phyloP scores from a whole-genome alignment of 768 basidiomycete genomes.

The Kockovaella imperatae region DNA sequence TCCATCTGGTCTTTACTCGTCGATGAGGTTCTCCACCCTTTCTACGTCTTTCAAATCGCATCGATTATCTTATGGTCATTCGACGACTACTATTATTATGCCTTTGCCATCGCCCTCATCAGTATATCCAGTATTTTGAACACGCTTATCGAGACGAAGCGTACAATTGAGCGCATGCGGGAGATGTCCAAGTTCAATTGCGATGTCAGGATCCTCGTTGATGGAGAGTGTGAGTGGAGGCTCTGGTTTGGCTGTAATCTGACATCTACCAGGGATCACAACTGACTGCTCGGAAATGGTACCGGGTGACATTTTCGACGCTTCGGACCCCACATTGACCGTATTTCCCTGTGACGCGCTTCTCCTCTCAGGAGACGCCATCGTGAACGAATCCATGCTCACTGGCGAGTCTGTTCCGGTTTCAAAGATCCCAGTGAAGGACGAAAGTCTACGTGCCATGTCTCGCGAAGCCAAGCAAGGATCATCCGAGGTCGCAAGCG shows the following conservation, averaged over 20 bases:
- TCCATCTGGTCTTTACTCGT: conserved; percentile 66
- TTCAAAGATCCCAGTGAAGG: conserved; percentile 76
- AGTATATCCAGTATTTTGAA: conserved; percentile 72
- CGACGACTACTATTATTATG: conserved; percentile 95
- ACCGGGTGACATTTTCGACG: conserved; percentile 84
- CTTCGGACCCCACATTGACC: conserved; percentile 65
- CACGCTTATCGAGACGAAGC: conserved; percentile 85
- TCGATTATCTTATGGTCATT: conserved; percentile 89
- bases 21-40: conserved; percentile 94
- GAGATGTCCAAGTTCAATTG: conserved; percentile 92
- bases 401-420: conserved; percentile 96
- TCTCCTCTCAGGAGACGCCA: conserved; percentile 89
- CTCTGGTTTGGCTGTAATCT: neutral
- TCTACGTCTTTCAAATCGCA: conserved; percentile 96
- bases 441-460: conserved; percentile 64
- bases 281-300: conserved; percentile 71
- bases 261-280: conserved; percentile 54
- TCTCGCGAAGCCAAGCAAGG: conserved; percentile 56
- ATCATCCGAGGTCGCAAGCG: conserved; percentile 46
- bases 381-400: conserved; percentile 90
- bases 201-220: conserved; percentile 59
- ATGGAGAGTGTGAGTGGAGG: conserved; percentile 60
- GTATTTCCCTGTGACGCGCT: conserved; percentile 84
- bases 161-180: conserved; percentile 88
- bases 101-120: conserved; percentile 90